Conservation (phyloP, 2,329 filamentous ascomycete genomes). For the Beauveria varroae region DNA sequence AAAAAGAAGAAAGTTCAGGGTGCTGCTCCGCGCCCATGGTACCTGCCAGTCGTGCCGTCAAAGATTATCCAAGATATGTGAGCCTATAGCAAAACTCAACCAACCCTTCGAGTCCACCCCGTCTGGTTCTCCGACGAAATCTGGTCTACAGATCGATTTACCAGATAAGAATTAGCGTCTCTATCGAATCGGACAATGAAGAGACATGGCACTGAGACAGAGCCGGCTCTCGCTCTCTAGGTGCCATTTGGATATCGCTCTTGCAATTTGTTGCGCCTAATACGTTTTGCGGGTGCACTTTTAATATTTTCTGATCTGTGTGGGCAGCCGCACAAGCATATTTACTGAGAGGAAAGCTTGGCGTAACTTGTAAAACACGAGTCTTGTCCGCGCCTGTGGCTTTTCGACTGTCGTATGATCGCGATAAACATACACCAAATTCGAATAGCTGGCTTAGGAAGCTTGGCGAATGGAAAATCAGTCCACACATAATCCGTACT, state of each 20-base stretch:
- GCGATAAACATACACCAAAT: too few species aligned
- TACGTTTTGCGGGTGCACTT: background rate
- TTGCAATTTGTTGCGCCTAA: too few species aligned
- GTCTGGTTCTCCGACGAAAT: background rate
- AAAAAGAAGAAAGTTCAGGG: too few species aligned
- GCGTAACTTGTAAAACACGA: too few species aligned
- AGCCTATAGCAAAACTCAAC: too few species aligned
- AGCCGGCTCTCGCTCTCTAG: background rate
- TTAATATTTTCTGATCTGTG: background rate
- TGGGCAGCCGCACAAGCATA: background rate
- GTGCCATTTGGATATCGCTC: background rate
- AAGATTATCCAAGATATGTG: too few species aligned
- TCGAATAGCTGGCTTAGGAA: too few species aligned
- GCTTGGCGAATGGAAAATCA: too few species aligned
- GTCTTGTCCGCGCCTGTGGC: background rate
- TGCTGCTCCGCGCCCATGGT: too few species aligned
- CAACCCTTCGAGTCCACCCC: background rate
- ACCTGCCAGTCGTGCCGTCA: too few species aligned
- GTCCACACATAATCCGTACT: too few species aligned
- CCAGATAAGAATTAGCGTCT: background rate
- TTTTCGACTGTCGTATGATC: background rate
- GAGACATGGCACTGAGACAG: background rate
- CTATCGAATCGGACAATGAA: background rate
- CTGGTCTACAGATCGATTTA: background rate
- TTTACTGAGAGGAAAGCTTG: background rate